Conservation (phyloP, 306 rosid genomes). For the Fragaria ananassa region DNA sequence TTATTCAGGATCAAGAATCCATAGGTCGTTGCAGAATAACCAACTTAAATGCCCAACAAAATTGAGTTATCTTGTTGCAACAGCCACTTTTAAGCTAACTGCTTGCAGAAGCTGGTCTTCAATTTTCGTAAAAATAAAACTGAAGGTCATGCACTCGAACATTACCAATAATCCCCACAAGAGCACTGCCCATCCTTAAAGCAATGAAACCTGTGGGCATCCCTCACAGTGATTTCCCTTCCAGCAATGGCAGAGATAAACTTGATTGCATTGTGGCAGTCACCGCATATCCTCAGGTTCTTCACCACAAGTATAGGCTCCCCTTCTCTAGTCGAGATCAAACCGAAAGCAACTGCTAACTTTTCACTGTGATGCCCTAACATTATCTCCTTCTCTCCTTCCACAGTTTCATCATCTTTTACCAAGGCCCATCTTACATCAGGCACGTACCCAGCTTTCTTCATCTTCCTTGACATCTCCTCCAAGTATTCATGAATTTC, state of each 20-base stretch:
- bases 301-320: slow-evolving; percentile 69
- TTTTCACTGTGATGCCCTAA: slow-evolving; percentile 69
- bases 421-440: slow-evolving; percentile 63
- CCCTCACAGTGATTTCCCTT: slow-evolving; percentile 79
- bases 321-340: slow-evolving; percentile 57
- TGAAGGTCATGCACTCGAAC: not conserved
- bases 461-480: slow-evolving; percentile 56
- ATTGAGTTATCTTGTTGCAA: not conserved
- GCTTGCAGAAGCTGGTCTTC: not conserved
- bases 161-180: slow-evolving; percentile 81
- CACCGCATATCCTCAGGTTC: slow-evolving; percentile 80
- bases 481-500: slow-evolving; percentile 61
- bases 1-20: not conserved
- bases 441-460: slow-evolving; percentile 59
- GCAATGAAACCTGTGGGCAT: slow-evolving; percentile 74
- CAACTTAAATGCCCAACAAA: not conserved
- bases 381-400: slow-evolving; percentile 64
- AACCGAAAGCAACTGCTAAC: slow-evolving; percentile 70
- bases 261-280: slow-evolving; percentile 81
- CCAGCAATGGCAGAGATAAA: slow-evolving; percentile 53
- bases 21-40: not conserved
- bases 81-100: not conserved
- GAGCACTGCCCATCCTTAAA: slow-evolving; percentile 70
- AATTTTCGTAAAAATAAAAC: not conserved
- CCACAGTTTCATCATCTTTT: slow-evolving; percentile 46